These are phyloP conservation scores for Talaromyces sp. DNA, from an alignment of 2,329 filamentous ascomycete species.

Conservation along the genomic window DNA sequence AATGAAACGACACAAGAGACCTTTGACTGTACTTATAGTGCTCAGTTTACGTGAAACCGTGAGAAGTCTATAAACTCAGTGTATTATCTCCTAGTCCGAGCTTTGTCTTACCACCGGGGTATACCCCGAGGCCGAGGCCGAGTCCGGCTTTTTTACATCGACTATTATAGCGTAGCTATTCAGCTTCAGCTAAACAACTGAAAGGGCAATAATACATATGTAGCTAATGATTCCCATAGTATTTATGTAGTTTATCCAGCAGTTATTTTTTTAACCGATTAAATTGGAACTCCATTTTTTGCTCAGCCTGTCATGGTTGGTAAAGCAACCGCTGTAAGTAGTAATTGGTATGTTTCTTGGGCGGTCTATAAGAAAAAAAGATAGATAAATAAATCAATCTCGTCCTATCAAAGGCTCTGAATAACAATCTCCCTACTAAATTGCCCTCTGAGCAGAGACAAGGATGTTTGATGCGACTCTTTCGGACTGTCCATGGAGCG, in stretches of 20 bases:
- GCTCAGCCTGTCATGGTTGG: not conserved
- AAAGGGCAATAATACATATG: no score
- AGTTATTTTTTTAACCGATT: no score
- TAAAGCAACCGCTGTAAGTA: not conserved
- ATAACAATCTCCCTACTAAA: not conserved
- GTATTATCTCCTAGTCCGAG: not conserved
- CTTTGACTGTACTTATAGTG: not conserved
- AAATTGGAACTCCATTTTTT: not conserved
- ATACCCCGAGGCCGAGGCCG: slow-evolving; percentile 3
- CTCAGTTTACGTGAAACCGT: not conserved
- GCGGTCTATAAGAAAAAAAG: not conserved
- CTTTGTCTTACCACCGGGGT: not conserved
- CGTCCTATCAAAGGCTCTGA: not conserved
- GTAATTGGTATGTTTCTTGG: not conserved
- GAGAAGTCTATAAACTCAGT: not conserved
- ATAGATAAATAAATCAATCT: no score
- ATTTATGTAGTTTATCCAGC: no score
- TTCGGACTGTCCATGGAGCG: not conserved
- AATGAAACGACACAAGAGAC: not conserved
- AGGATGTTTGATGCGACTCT: not conserved
- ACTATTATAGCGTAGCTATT: not conserved
- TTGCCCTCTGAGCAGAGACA: not conserved
- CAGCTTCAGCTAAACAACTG: not conserved
- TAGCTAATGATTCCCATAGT: no score
- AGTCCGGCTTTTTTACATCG: not conserved